These are phyloP conservation scores for Teunomyces panamensis DNA, from an alignment of 805 yeast species.

Conservation along the genomic window DNA sequence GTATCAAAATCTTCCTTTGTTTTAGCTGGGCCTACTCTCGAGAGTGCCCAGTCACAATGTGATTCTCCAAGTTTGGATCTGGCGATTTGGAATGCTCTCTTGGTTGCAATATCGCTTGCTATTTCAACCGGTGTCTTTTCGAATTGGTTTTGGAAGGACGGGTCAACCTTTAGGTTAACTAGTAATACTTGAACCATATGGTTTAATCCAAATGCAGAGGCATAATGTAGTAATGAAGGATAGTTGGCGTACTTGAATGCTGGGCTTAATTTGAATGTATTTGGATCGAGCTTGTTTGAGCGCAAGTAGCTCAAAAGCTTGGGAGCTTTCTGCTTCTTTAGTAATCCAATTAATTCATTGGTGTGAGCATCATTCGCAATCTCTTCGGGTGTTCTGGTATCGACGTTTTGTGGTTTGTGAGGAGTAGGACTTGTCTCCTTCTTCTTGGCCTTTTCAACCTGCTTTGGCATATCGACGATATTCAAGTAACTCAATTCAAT, in stretches of 20 bases:
- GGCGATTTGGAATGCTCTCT: slow-evolving; percentile 62
- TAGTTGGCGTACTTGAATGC: slow-evolving; percentile 44
- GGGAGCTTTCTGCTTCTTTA: slow-evolving; percentile 78
- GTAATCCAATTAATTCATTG: slow-evolving; percentile 51
- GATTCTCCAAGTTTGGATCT: slow-evolving; percentile 68
- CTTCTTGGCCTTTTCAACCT: slow-evolving; percentile 26
- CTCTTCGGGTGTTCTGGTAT: slow-evolving; percentile 26
- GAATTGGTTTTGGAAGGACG: slow-evolving; percentile 48
- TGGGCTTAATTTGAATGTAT: slow-evolving; percentile 55
- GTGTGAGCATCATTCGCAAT: slow-evolving; percentile 48
- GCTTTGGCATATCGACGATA: slow-evolving; percentile 53
- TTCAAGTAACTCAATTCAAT: slow-evolving; percentile 62
- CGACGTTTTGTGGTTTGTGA: slow-evolving; percentile 2
- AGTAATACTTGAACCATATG: slow-evolving; percentile 68
- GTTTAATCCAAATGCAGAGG: slow-evolving; percentile 62
- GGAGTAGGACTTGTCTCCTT: slow-evolving; percentile 6
- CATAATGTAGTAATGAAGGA: slow-evolving; percentile 80
- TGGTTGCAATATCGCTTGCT: slow-evolving; percentile 44
- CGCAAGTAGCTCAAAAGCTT: slow-evolving; percentile 60
- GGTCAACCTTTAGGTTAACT: slow-evolving; percentile 66
- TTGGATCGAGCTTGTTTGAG: slow-evolving; percentile 51
- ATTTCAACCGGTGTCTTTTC: slow-evolving; percentile 73
- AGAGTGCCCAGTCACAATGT: slow-evolving; percentile 64
- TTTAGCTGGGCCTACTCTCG: slow-evolving; percentile 61
- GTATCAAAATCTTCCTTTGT: slow-evolving; percentile 55